These are phyloP conservation scores for Sporothrix pseudoabietina DNA, from an alignment of 2,329 filamentous ascomycete genomes.

Conservation along the genomic window DNA sequence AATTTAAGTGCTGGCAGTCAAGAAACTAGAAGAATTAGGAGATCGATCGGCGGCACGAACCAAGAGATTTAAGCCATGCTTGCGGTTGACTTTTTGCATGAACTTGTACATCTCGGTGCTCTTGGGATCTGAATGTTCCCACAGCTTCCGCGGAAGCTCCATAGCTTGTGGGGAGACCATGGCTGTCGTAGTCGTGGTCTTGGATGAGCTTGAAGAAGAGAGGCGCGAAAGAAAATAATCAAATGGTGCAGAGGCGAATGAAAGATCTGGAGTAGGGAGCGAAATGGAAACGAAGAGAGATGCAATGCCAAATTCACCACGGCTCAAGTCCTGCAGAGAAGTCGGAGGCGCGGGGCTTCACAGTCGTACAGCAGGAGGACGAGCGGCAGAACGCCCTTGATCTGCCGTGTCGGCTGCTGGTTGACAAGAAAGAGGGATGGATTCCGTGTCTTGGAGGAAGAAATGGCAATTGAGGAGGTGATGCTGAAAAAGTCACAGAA, in stretches of 20 bases:
- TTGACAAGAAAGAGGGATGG: not conserved
- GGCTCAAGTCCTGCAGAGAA: not conserved
- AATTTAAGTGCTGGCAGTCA: not conserved
- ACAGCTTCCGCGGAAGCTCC: conserved; percentile 60
- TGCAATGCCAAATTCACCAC: not conserved
- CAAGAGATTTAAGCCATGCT: conserved; percentile 58
- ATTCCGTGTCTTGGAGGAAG: not conserved
- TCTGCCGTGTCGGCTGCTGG: conserved; percentile 19
- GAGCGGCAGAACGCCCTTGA: not conserved
- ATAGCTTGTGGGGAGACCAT: conserved; percentile 35
- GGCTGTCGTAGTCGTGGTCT: not conserved
- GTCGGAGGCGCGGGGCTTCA: not conserved
- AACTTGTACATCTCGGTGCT: conserved; percentile 68
- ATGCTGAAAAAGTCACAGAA: not conserved
- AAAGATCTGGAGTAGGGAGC: not conserved
- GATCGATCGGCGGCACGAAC: conserved; percentile 44
- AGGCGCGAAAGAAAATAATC: not conserved
- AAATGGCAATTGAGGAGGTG: not conserved
- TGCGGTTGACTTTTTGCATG: conserved; percentile 65
- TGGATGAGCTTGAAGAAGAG: not conserved
- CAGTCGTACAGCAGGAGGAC: not conserved
- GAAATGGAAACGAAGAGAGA: not conserved
- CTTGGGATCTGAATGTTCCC: conserved; percentile 65
- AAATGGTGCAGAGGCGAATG: not conserved
- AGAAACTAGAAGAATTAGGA: not conserved